Conservation (phyloP, 1,284 basidiomycete genomes). For the Schizopora paradoxa region DNA sequence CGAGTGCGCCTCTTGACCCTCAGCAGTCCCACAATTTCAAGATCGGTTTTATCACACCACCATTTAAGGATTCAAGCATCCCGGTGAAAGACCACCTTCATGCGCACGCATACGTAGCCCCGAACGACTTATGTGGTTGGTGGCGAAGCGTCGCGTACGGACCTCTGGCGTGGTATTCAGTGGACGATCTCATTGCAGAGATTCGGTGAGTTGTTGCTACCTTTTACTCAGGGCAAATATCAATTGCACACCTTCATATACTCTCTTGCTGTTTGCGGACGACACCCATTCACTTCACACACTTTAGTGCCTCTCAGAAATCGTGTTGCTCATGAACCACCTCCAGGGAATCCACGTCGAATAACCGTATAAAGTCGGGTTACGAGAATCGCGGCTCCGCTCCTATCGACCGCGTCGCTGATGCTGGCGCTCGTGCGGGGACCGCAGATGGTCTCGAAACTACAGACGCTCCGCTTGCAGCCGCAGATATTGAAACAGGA, state of each 20-base stretch:
- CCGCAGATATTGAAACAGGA: slow-evolving; percentile 37
- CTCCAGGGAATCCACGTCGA: slow-evolving; percentile 69
- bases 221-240: too few relatives aligned
- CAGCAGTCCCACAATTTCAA: slow-evolving; percentile 36
- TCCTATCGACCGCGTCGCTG: slow-evolving; percentile 62
- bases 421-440: slow-evolving; percentile 61
- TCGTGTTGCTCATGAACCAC: slow-evolving; percentile 9
- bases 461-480: slow-evolving; percentile 46
- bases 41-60: slow-evolving; percentile 71
- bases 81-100: slow-evolving; percentile 74
- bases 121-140: slow-evolving; percentile 64
- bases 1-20: slow-evolving; percentile 17
- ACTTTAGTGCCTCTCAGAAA: neutral
- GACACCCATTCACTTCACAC: neutral
- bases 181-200: slow-evolving; percentile 74
- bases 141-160: slow-evolving; percentile 63
- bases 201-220: slow-evolving; percentile 49
- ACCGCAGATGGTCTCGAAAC: slow-evolving; percentile 61
- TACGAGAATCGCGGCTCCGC: slow-evolving; percentile 44
- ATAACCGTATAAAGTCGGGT: slow-evolving; percentile 70
- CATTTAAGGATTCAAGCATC: slow-evolving; percentile 68
- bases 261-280: neutral
- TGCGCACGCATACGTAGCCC: slow-evolving; percentile 62
- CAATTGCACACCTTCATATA: neutral
- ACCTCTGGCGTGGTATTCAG: slow-evolving; percentile 64